A percentile compares a stretch with the other conserved stretches of the same genome.
Conservation (phyloP, 352 stramenopile genomes). For the Pythium dissotocum region DNA sequence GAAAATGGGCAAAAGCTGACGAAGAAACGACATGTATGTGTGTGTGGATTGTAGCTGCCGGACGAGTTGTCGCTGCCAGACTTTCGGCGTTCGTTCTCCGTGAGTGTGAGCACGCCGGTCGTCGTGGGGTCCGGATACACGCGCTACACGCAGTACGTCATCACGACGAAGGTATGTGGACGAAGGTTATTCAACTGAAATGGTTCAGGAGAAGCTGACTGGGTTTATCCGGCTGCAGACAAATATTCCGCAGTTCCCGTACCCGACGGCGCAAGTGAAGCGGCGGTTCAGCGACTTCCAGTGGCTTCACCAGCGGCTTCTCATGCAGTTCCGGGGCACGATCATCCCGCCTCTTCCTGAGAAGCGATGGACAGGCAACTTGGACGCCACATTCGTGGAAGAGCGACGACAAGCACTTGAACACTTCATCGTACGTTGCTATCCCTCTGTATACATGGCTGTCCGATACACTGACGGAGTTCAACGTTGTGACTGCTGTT, state of each 20-base stretch:
- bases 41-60: slow-evolving; percentile 39
- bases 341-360: slow-evolving; percentile 89
- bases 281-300: slow-evolving; percentile 90
- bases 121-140: slow-evolving; percentile 81
- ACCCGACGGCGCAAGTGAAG: slow-evolving; percentile 72
- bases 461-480: too few species aligned
- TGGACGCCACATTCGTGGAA: slow-evolving; percentile 90
- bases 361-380: slow-evolving; percentile 88
- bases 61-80: slow-evolving; percentile 40
- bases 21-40: background rate
- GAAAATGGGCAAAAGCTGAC: background rate
- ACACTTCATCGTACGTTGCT: slow-evolving; percentile 75
- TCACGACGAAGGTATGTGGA: slow-evolving; percentile 74
- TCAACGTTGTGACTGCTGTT: background rate
- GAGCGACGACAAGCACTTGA: slow-evolving; percentile 84
- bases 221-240: slow-evolving; percentile 36
- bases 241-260: slow-evolving; percentile 67
- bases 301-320: slow-evolving; percentile 84
- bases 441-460: background rate
- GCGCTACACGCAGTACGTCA: slow-evolving; percentile 88
- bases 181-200: background rate
- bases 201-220: background rate
- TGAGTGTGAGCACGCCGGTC: slow-evolving; percentile 77
- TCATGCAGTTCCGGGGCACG: slow-evolving; percentile 79
- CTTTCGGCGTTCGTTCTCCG: slow-evolving; percentile 64